Percentiles rank a stretch among this genome's conserved stretches.
These are phyloP conservation scores for Phytophthora tubulina DNA, from an alignment of 352 stramenopile genomes.

Conservation along the genomic window DNA sequence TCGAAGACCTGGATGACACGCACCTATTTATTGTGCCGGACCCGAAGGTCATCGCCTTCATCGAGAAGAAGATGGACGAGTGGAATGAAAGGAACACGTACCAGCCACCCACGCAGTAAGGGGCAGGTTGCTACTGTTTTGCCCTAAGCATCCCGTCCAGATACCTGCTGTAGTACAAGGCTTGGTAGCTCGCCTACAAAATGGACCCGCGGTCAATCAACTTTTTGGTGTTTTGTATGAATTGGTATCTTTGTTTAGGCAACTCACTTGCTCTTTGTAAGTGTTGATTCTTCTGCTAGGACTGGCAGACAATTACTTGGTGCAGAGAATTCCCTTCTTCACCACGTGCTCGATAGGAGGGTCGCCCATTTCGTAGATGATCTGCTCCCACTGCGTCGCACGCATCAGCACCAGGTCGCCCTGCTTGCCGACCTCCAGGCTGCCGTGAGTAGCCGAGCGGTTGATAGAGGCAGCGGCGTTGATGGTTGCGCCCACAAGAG, in stretches of 20 bases:
- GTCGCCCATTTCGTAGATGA: slow-evolving; percentile 90
- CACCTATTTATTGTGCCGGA: slow-evolving; percentile 91
- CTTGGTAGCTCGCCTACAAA: neutral
- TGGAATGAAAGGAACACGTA: slow-evolving; percentile 93
- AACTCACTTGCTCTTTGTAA: slow-evolving; percentile 13
- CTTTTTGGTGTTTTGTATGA: neutral
- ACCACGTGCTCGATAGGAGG: slow-evolving; percentile 81
- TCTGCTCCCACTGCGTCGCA: slow-evolving; percentile 81
- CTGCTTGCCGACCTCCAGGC: slow-evolving; percentile 80
- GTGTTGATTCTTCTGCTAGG: slow-evolving; percentile 3
- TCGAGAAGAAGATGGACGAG: slow-evolving; percentile 92
- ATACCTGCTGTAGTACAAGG: too few species aligned
- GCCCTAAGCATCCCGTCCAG: neutral
- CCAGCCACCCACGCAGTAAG: slow-evolving; percentile 71
- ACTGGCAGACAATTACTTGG: slow-evolving; percentile 19
- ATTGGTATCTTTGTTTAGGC: slow-evolving; percentile 15
- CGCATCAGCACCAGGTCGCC: slow-evolving; percentile 77
- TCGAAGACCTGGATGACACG: slow-evolving; percentile 87
- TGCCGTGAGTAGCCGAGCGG: slow-evolving; percentile 76
- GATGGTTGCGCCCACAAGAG: slow-evolving; percentile 83
- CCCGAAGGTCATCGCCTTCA: slow-evolving; percentile 83
- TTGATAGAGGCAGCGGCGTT: slow-evolving; percentile 87
- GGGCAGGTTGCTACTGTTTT: neutral
- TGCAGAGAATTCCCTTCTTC: slow-evolving; percentile 67
- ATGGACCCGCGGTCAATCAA: slow-evolving; percentile 4